These are phyloP conservation scores for Entamoeba histolytica DNA, from an alignment of 208 protist species.

Conservation along the genomic window DNA sequence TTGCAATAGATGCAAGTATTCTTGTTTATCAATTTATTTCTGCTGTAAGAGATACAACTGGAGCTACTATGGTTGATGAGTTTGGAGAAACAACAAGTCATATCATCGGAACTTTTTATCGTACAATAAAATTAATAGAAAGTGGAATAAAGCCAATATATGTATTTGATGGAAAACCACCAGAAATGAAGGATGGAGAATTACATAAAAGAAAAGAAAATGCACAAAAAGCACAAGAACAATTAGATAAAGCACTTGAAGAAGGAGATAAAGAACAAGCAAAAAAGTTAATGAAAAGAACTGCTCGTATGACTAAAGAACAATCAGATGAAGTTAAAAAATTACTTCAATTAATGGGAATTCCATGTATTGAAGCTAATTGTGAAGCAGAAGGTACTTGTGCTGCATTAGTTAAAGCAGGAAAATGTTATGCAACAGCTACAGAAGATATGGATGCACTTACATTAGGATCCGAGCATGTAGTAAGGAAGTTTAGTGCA, in stretches of 20 bases:
- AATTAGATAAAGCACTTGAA: conserved; percentile 47
- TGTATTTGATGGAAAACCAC: conserved; percentile 96
- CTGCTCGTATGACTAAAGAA: neutral
- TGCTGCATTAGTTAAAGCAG: conserved; percentile 69
- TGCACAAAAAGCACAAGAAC: neutral
- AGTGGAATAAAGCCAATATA: conserved; percentile 89
- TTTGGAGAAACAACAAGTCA: conserved; percentile 82
- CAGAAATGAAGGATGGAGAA: conserved; percentile 64
- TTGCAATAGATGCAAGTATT: conserved; percentile 96
- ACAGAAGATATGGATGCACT: conserved; percentile 99
- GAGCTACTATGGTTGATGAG: conserved; percentile 63
- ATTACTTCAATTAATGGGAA: conserved; percentile 85
- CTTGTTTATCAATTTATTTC: conserved; percentile 97
- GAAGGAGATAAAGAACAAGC: conserved; percentile 40
- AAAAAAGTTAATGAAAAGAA: conserved; percentile 35
- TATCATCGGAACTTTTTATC: conserved; percentile 79
- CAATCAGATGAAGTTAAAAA: conserved; percentile 90
- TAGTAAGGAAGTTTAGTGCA: conserved; percentile 79
- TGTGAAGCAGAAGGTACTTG: conserved; percentile 93
- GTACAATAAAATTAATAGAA: conserved; percentile 85
- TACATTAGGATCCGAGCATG: conserved; percentile 73
- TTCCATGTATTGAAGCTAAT: conserved; percentile 81
- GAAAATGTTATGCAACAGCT: conserved; percentile 64
- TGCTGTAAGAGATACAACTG: conserved; percentile 52
- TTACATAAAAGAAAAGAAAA: neutral